These are phyloP conservation scores for Leishmania tropica DNA, from an alignment of 208 protist genomes.

Conservation along the genomic window DNA sequence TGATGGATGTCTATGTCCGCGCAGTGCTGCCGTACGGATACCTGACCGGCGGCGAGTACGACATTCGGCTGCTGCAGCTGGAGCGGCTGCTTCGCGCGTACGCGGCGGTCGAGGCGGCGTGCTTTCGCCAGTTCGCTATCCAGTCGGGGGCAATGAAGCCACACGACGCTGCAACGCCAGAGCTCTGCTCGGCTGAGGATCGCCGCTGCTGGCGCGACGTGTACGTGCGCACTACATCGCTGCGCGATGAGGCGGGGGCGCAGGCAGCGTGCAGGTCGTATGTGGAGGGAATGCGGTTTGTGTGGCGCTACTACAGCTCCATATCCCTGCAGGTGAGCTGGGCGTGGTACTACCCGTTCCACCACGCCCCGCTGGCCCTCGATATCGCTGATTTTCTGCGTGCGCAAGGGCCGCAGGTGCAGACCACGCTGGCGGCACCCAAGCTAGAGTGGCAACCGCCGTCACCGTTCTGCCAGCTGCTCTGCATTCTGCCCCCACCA, in stretches of 20 bases:
- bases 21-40: slow-evolving; percentile 84
- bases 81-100: slow-evolving; percentile 63
- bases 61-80: slow-evolving; percentile 76
- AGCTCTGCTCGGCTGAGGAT: slow-evolving; percentile 41
- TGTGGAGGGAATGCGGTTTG: slow-evolving; percentile 76
- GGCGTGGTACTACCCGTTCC: slow-evolving; percentile 84
- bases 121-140: slow-evolving; percentile 67
- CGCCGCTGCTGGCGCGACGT: slow-evolving; percentile 46
- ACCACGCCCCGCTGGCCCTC: slow-evolving; percentile 71
- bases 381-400: slow-evolving; percentile 66
- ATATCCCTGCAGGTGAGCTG: slow-evolving; percentile 58
- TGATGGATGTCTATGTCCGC: slow-evolving; percentile 79
- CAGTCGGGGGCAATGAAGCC: slow-evolving; percentile 37
- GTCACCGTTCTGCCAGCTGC: slow-evolving; percentile 66
- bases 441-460: slow-evolving; percentile 49
- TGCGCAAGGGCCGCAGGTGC: slow-evolving; percentile 35
- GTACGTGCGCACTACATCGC: slow-evolving; percentile 54
- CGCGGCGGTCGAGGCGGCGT: slow-evolving; percentile 61
- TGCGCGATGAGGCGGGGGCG: slow-evolving; percentile 35
- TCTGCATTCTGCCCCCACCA: slow-evolving; percentile 78
- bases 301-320: slow-evolving; percentile 86
- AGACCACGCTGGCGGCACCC: slow-evolving; percentile 33
- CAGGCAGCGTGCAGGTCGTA: slow-evolving; percentile 69
- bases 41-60: slow-evolving; percentile 63
- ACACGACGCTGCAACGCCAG: slow-evolving; percentile 33